phyloP scores from a whole-genome alignment of 768 basidiomycete genomes.

The Panaeolus papilionaceus region DNA sequence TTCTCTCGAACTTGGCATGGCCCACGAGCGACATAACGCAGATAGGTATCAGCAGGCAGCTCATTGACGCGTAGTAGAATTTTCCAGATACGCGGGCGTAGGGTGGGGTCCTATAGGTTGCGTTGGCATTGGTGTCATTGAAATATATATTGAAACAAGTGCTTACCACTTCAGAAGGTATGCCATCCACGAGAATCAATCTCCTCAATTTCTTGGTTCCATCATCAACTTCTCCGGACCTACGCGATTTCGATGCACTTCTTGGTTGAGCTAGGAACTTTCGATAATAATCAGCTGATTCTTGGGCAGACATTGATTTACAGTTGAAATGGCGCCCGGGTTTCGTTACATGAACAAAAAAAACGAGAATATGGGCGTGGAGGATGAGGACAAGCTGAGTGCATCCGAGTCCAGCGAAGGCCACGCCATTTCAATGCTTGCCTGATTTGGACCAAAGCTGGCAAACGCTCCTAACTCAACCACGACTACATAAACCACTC shows the following conservation, averaged over 20 bases:
- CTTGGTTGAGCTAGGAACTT: slow-evolving; percentile 81
- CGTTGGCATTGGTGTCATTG: slow-evolving; percentile 6
- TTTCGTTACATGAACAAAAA: slow-evolving; percentile 5
- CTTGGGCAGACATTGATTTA: slow-evolving; percentile 31
- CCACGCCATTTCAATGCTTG: background rate
- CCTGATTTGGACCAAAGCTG: background rate
- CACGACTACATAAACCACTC: background rate
- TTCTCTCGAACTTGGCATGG: slow-evolving; percentile 90
- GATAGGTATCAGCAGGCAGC: slow-evolving; percentile 75
- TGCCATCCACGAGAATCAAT: slow-evolving; percentile 89
- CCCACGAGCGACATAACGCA: slow-evolving; percentile 80
- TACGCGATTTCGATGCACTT: slow-evolving; percentile 65
- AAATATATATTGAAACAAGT: background rate
- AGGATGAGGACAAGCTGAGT: background rate
- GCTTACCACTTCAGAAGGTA: slow-evolving; percentile 79
- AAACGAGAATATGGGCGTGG: background rate
- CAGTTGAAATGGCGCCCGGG: slow-evolving; percentile 17
- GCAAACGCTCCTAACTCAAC: background rate
- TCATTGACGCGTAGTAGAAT: slow-evolving; percentile 85
- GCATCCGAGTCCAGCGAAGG: background rate
- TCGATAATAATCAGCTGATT: slow-evolving; percentile 76
- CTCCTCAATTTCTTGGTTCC: slow-evolving; percentile 85
- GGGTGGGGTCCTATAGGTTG: slow-evolving; percentile 67
- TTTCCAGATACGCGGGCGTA: slow-evolving; percentile 95
- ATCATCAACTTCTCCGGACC: slow-evolving; percentile 70